Conservation (phyloP, 805 yeast genomes). For the Starmerella khaoyaiensis region DNA sequence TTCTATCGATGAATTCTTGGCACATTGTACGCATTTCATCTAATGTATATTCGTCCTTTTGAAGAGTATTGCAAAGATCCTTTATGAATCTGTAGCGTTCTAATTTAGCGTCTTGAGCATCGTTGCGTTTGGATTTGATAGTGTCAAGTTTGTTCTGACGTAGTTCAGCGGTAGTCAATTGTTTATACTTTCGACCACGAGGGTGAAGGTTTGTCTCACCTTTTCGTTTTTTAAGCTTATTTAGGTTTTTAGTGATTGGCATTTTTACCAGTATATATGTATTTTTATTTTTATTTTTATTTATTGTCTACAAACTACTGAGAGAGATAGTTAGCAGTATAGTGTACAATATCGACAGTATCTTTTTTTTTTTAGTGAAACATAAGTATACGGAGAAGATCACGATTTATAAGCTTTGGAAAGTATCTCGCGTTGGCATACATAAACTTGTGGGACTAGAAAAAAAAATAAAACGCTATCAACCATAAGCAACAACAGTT, state of each 20-base stretch:
- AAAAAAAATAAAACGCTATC: too few species aligned
- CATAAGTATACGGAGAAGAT: too few species aligned
- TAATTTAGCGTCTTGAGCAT: constrained; percentile 33
- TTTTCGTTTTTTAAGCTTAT: constrained; percentile 46
- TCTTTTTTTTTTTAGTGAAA: too few species aligned
- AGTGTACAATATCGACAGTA: too few species aligned
- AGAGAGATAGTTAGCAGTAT: too few species aligned
- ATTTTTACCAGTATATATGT: too few species aligned
- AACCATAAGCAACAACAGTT: too few species aligned
- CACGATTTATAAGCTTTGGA: too few species aligned
- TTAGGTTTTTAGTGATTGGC: constrained; percentile 58
- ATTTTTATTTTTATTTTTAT: neutral
- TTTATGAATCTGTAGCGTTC: constrained; percentile 17
- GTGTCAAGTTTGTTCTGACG: constrained; percentile 60
- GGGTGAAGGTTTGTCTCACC: constrained; percentile 56
- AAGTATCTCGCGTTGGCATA: too few species aligned
- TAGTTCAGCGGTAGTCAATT: constrained; percentile 70
- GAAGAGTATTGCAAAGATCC: constrained; percentile 2
- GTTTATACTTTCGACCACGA: constrained; percentile 77
- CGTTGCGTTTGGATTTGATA: constrained; percentile 41
- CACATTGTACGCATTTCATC: constrained; percentile 52
- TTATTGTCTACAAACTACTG: neutral
- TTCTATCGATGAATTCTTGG: constrained; percentile 47
- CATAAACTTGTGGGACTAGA: too few species aligned
- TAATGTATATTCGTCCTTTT: constrained; percentile 34